Evolutionary conservation across 805 yeast species (phyloP).

Genomic region (Metschnikowia dekortorum): DNA sequence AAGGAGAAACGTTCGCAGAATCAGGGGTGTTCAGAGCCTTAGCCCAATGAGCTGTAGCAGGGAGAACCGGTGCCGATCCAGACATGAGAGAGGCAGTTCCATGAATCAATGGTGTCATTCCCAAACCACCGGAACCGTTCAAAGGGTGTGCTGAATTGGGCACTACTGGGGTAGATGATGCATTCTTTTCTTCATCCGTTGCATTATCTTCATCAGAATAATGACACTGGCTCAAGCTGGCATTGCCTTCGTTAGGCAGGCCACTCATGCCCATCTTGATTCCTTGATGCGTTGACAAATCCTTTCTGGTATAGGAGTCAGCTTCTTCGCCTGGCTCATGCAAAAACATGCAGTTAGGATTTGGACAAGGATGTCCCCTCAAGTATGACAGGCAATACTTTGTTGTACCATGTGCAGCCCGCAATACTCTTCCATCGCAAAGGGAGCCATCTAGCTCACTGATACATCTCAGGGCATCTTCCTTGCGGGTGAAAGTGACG

Average conservation of each 20-base stretch:
- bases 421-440: constrained; percentile 82
- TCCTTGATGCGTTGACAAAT: constrained; percentile 71
- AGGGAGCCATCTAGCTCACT: constrained; percentile 88
- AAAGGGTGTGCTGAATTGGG: constrained; percentile 2
- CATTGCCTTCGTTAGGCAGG: constrained; percentile 14
- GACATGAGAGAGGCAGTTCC: constrained; percentile 7
- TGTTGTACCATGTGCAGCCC: constrained; percentile 98
- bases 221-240: constrained; percentile 11
- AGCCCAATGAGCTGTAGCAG: constrained; percentile 46
- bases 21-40: constrained; percentile 18
- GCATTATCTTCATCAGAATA: constrained; percentile 11
- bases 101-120: constrained; percentile 3
- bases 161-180: neutral
- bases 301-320: constrained; percentile 89
- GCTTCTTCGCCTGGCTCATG: constrained; percentile 99
- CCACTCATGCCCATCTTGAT: constrained; percentile 51
- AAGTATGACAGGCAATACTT: constrained; percentile 96
- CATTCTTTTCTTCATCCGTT: constrained; percentile 9
- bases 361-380: constrained; percentile 94
- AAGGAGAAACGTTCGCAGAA: constrained; percentile 34
- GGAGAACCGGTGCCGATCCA: constrained; percentile 46
- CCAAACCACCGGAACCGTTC: constrained; percentile 2
- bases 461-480: constrained; percentile 93
- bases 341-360: constrained; percentile 97
- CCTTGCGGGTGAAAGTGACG: constrained; percentile 88